Evolutionary conservation across 1,284 basidiomycete species (phyloP), one percentile per base, ranked within the genome.

Genomic region (Ustilago bromivora): DNA sequence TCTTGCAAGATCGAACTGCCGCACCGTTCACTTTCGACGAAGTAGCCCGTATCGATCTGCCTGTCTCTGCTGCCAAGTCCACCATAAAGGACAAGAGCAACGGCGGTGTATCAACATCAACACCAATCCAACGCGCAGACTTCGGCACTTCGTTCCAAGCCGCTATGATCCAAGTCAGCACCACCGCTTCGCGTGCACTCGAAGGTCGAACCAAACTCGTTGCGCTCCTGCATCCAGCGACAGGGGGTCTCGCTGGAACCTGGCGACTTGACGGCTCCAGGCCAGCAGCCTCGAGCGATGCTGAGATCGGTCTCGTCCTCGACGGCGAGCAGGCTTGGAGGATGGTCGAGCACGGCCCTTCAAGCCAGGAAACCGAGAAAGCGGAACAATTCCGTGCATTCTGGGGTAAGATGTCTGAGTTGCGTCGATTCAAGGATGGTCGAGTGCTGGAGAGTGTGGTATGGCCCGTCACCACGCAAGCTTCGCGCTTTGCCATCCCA

Each of bases 351-450:
- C 84, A 86, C 54, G 84, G 84, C 2, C 84, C 97, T 0, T 86
- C 92, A 0, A 84, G 57, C 13, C 88, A 88, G 19, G 88, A 90
- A 0, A 57, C 67, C 11, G 87, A 84, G 19, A 87, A 85, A 0
- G 87, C 86, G 7, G 88, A 89, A 51, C 88, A 87, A 1, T 99
- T 98, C 89, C 90, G 92, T 41, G 89, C 91, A 3, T 89, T 99
- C 73, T 99, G 97, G 97, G 96, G 96, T 1, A 89, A 91, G 57
- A 94, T 94, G 84, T 92, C 96, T 0, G 96, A 99, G 85, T 88
- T 98, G 23, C 90, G 97, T n/a, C 91, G 96, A 19, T 99, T 99
- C 89, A 96, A 98, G 86, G 96, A 99, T 82, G 96, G 96, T 0
- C 90, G 92, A 6, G 98, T 99, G 73, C 86, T 91, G 8, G 94